These are phyloP conservation scores for Silene latifolia DNA, from an alignment of 148 eudicot genomes.

Conservation along the genomic window DNA sequence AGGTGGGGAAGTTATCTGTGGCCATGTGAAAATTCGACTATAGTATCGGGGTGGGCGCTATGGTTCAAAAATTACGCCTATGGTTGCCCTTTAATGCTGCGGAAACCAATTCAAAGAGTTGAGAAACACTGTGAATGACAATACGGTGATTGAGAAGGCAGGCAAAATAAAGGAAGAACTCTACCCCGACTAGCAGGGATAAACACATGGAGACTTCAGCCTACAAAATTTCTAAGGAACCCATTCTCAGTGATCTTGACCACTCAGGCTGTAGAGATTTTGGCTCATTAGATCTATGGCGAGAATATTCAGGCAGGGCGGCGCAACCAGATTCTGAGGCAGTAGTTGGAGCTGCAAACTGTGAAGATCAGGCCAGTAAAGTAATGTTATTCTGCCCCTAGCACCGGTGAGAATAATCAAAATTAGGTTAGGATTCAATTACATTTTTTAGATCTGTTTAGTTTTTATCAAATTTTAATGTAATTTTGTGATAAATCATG, in stretches of 20 bases:
- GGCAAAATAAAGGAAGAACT: not conserved
- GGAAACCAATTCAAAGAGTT: not conserved
- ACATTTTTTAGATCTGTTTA: too few relatives aligned
- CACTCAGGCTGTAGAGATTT: conserved; percentile 11
- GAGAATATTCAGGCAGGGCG: conserved; percentile 12
- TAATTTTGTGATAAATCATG: too few relatives aligned
- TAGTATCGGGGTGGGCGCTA: too few relatives aligned
- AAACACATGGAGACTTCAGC: not conserved
- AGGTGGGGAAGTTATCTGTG: too few relatives aligned
- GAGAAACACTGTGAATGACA: too few relatives aligned
- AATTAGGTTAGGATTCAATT: too few relatives aligned
- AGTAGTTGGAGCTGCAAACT: conserved; percentile 7
- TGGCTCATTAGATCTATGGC: not conserved
- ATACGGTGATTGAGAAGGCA: conserved; percentile 13
- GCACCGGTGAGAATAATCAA: not conserved
- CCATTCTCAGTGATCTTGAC: too few relatives aligned
- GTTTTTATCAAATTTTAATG: too few relatives aligned
- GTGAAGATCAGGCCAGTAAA: conserved; percentile 13
- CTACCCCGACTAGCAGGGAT: conserved; percentile 16
- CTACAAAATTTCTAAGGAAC: not conserved
- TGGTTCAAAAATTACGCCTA: too few relatives aligned
- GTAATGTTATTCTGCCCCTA: conserved; percentile 20
- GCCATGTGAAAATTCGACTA: too few relatives aligned
- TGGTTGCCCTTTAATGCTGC: too few relatives aligned
- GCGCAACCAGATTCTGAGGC: conserved; percentile 10